phyloP scores from a whole-genome alignment of 75 land plant genomes.

The Cupressus sempervirens region DNA sequence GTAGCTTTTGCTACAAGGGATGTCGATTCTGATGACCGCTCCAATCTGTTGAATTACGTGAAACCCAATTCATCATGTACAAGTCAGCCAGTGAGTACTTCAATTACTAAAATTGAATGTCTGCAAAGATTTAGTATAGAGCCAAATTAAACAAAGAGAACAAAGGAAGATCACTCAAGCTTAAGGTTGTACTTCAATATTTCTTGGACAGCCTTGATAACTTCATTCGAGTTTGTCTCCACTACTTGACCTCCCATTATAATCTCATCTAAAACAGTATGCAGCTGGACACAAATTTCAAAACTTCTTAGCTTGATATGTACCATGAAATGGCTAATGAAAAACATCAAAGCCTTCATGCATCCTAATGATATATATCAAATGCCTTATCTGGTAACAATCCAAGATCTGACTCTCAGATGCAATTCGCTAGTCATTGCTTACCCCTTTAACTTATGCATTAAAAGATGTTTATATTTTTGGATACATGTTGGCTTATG shows the following conservation, averaged over 20 bases:
- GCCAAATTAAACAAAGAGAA: not conserved
- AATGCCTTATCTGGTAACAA: not conserved
- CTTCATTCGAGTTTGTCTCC: conserved; percentile 84
- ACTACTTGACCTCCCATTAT: conserved; percentile 94
- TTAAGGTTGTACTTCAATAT: conserved; percentile 53
- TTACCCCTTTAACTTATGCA: not conserved
- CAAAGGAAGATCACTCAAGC: not conserved
- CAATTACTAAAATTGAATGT: not conserved
- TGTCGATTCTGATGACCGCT: conserved; percentile 10
- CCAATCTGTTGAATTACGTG: conserved; percentile 7
- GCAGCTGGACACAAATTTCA: conserved; percentile 46
- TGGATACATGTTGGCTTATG: not conserved
- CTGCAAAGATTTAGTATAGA: not conserved
- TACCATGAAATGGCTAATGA: not conserved
- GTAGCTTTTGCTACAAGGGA: not conserved
- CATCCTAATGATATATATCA: not conserved
- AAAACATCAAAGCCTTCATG: not conserved
- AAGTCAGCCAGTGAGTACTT: not conserved
- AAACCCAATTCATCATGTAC: not conserved
- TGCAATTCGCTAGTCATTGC: not conserved
- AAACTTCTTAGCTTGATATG: not conserved
- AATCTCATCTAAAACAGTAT: conserved; percentile 92
- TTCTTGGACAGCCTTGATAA: conserved; percentile 82
- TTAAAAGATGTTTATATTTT: not conserved
- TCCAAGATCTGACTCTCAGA: not conserved